Conservation (phyloP, 139 green algal genomes). For the Chlamydomonas applanata region DNA sequence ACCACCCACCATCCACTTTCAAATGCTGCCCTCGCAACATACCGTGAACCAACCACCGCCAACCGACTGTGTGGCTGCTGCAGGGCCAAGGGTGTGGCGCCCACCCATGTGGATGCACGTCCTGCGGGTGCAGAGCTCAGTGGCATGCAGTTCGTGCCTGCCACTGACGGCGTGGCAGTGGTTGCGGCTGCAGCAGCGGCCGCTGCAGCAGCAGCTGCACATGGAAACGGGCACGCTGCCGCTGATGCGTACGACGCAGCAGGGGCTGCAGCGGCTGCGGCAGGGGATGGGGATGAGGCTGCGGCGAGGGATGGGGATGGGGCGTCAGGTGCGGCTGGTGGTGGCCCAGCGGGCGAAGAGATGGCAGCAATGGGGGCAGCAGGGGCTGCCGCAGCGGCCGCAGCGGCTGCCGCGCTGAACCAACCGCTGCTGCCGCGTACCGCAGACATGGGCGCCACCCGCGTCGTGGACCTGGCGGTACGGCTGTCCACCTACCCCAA, state of each 20-base stretch:
- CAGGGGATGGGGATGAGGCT: not conserved
- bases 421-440: too few relatives aligned
- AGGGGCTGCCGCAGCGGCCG: not conserved
- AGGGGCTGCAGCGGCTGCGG: not conserved
- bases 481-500: conserved; percentile 32
- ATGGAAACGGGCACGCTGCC: too few relatives aligned
- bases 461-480: conserved; percentile 39
- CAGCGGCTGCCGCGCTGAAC: too few relatives aligned
- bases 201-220: not conserved
- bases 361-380: not conserved
- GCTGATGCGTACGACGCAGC: not conserved
- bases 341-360: not conserved
- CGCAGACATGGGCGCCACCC: conserved; percentile 34
- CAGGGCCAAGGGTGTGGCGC: conserved; percentile 1
- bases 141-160: not conserved
- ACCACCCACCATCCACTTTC: too few relatives aligned
- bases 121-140: not conserved
- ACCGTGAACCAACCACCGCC: too few relatives aligned
- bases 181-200: not conserved
- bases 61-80: too few relatives aligned
- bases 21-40: too few relatives aligned
- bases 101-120: not conserved
- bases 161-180: not conserved
- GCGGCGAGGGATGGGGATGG: not conserved
- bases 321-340: too few relatives aligned